phyloP scores from a whole-genome alignment of 768 basidiomycete species.

The Suillus plorans region DNA sequence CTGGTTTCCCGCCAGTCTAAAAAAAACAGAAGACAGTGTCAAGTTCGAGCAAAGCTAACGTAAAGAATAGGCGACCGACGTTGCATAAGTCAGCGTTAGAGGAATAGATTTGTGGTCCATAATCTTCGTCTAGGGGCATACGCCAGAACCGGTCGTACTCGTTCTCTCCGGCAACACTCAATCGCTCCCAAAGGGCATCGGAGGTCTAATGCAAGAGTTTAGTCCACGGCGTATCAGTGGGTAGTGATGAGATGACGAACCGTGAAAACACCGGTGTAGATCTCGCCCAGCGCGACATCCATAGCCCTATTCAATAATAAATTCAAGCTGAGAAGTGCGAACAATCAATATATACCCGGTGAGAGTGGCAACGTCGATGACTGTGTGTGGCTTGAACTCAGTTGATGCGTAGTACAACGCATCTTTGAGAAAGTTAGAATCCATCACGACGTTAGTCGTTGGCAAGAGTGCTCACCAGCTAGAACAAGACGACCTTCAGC shows the following conservation, averaged over 20 bases:
- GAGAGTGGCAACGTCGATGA: constrained; percentile 87
- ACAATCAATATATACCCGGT: constrained; percentile 54
- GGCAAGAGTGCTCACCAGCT: constrained; percentile 45
- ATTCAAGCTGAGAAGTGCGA: neutral
- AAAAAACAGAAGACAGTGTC: neutral
- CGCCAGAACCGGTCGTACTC: constrained; percentile 89
- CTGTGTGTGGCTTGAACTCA: constrained; percentile 74
- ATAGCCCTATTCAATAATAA: constrained; percentile 51
- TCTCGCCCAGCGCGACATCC: constrained; percentile 69
- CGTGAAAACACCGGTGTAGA: constrained; percentile 77
- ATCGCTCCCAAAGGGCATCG: constrained; percentile 69
- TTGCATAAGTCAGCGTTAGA: constrained; percentile 85
- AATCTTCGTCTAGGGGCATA: constrained; percentile 85
- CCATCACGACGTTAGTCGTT: neutral
- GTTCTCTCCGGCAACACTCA: constrained; percentile 65
- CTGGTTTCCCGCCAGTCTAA: constrained; percentile 71
- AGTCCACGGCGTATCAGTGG: neutral
- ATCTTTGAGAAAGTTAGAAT: constrained; percentile 41
- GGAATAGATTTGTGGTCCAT: constrained; percentile 68
- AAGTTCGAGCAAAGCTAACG: neutral
- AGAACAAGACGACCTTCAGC: constrained; percentile 80
- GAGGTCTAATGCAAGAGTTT: constrained; percentile 48
- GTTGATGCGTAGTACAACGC: constrained; percentile 82
- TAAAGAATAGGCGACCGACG: constrained; percentile 7
- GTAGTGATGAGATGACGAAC: constrained; percentile 35